Percentiles rank a stretch among this genome's conserved stretches.
phyloP scores from a whole-genome alignment of 169 alveolate species.

The Perkinsus olseni region DNA sequence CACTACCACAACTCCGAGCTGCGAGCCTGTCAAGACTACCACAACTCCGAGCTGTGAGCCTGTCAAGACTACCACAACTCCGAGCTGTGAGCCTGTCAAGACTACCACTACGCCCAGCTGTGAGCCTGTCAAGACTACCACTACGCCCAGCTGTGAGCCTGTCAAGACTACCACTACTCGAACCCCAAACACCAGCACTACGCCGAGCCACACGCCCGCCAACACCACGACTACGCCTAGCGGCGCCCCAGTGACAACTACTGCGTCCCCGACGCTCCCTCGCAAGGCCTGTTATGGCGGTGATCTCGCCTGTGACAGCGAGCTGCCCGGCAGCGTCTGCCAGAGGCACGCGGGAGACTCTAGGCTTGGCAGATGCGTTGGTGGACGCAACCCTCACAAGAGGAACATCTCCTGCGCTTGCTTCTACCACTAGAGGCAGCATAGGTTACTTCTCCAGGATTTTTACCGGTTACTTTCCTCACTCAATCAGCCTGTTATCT shows the following conservation, averaged over 20 bases:
- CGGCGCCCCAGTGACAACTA: background rate
- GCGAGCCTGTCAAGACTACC: background rate
- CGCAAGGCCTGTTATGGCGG: background rate
- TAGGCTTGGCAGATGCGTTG: background rate
- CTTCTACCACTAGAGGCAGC: background rate
- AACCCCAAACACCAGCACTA: background rate
- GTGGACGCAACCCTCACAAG: background rate
- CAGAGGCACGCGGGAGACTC: background rate
- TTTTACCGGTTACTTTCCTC: background rate
- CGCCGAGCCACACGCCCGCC: background rate
- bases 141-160: background rate
- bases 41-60: background rate
- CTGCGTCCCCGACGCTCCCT: background rate
- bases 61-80: background rate
- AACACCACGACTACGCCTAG: background rate
- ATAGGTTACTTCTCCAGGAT: no score
- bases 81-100: background rate
- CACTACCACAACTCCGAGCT: background rate
- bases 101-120: background rate
- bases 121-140: background rate
- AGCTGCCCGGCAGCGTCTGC: background rate
- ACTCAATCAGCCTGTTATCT: background rate
- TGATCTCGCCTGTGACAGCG: background rate
- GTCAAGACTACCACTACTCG: background rate
- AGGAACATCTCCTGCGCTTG: background rate